Base-by-base conservation (phyloP, 2,329 filamentous ascomycete genomes). In the Hypoxylon sp. region DNA sequence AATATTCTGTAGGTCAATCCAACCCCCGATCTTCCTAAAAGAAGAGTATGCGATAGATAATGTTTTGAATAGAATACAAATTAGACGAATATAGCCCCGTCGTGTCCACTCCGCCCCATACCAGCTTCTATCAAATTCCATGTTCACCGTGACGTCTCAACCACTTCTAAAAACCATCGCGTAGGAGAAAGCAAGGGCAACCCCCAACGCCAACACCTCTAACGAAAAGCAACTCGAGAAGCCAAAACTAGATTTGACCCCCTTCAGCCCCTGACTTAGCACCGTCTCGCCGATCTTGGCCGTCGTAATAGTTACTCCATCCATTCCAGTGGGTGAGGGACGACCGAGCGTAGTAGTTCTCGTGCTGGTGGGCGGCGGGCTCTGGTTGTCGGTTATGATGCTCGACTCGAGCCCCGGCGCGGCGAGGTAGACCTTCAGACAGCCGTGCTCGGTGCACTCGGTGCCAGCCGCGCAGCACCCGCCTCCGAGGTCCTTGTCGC, bases 381-480 rank as follows among this genome's bases (percentile, higher is more conserved):
- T 42, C 32, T 26, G 25, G 7, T 32, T 43, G 11, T 41, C 45
- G 47, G 36, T 45, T 11, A 40, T 26, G 20, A 51, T 13, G 12
- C 11, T 21, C 7, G 45, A 12, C 8, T 25, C 35, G 32, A 54
- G 47, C 8, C 49, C 55, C 3, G 58, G 51, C 29, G 40, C 55
- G 3, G 55, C 51, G 32, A 29, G 51, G 35, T 60, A 60, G 16
- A 52, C 34, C 29, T 51, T 46, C 13, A 60, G 40, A 36, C 62
- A 64, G 9, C 62, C 60, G 12, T 34, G 45, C n/a, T 12, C 5
- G 5, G 55, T 16, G 30, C 62, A 64, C 21, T 50, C 11, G 11
- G 51, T 57, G 3, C 46, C 51, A 0, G 30, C 27, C 3, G 51
- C 37, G n/a, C 60, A 64, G 50, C 60, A 64, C 1, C 62, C 62